These are phyloP conservation scores for Microsporum ferrugineum DNA, from an alignment of 2,329 filamentous ascomycete genomes.

Conservation along the genomic window DNA sequence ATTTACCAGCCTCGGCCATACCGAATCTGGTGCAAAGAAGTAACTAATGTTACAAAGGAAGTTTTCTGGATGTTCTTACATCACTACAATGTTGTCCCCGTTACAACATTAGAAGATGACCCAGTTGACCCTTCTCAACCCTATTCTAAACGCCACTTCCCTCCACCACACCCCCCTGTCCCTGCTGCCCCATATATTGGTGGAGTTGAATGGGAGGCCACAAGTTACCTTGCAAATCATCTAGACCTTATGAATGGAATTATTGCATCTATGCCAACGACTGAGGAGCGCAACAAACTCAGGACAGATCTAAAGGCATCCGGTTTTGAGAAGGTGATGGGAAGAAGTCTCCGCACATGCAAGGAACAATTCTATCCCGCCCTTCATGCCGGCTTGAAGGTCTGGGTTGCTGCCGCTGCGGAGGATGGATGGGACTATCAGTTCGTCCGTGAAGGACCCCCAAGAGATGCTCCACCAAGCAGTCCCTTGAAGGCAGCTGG, in stretches of 20 bases:
- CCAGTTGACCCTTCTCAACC: conserved; percentile 21
- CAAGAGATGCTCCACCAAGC: conserved; percentile 29
- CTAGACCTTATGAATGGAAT: conserved; percentile 88
- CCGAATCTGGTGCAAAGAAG: conserved; percentile 86
- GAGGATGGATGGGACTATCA: conserved; percentile 82
- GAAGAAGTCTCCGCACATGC: conserved; percentile 71
- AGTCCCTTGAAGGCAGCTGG: conserved; percentile 37
- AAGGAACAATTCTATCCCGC: conserved; percentile 96
- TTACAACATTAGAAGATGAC: conserved; percentile 25
- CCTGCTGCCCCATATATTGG: conserved; percentile 92
- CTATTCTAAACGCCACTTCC: conserved; percentile 56
- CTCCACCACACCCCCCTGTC: conserved; percentile 74
- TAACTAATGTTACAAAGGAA: conserved; percentile 86
- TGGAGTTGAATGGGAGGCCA: conserved; percentile 96
- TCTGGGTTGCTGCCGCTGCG: conserved; percentile 76
- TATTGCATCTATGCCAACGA: conserved; percentile 64
- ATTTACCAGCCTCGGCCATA: conserved; percentile 84
- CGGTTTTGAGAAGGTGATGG: conserved; percentile 85
- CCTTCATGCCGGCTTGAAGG: conserved; percentile 77
- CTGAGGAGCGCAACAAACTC: conserved; percentile 60
- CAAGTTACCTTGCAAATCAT: conserved; percentile 87
- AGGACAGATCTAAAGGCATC: conserved; percentile 69
- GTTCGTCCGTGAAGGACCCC: conserved; percentile 53
- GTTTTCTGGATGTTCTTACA: conserved; percentile 99
- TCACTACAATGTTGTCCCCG: conserved; percentile 73